These are phyloP conservation scores for Alloteropsis semialata DNA, from an alignment of 176 grass and related monocot genomes.

Conservation along the genomic window DNA sequence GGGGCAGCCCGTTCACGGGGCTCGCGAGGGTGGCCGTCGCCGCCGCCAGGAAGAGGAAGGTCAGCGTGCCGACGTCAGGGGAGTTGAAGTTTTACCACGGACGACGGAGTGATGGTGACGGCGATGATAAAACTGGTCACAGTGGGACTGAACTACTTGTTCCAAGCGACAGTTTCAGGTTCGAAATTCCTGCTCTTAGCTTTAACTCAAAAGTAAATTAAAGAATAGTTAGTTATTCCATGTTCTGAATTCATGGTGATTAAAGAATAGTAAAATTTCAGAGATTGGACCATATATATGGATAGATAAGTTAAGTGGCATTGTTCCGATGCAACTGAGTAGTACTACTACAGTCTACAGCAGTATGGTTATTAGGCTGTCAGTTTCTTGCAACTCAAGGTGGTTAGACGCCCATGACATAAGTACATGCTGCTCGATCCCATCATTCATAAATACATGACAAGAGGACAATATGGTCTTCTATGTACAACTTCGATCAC, in stretches of 20 bases:
- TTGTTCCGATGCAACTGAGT: too few relatives aligned
- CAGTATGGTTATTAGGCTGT: too few relatives aligned
- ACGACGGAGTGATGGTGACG: neutral
- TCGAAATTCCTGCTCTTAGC: neutral
- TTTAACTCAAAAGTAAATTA: too few relatives aligned
- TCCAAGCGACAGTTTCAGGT: constrained; percentile 65
- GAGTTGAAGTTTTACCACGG: constrained; percentile 40
- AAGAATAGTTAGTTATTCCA: too few relatives aligned
- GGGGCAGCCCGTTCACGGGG: constrained; percentile 72
- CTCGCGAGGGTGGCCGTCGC: constrained; percentile 55
- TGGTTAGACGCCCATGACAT: too few relatives aligned
- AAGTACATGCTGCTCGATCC: too few relatives aligned
- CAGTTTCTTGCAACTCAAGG: too few relatives aligned
- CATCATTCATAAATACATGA: too few relatives aligned
- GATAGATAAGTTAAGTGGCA: neutral
- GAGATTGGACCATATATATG: neutral
- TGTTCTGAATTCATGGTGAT: neutral
- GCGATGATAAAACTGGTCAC: neutral
- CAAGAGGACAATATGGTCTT: too few relatives aligned
- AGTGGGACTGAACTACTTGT: neutral
- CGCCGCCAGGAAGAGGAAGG: constrained; percentile 48
- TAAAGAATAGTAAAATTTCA: neutral
- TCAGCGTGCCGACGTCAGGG: neutral
- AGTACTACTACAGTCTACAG: too few relatives aligned
- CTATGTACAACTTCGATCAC: too few relatives aligned